Evolutionary conservation across 441 rosid species (phyloP).

Genomic region (Populus trichocarpa): DNA sequence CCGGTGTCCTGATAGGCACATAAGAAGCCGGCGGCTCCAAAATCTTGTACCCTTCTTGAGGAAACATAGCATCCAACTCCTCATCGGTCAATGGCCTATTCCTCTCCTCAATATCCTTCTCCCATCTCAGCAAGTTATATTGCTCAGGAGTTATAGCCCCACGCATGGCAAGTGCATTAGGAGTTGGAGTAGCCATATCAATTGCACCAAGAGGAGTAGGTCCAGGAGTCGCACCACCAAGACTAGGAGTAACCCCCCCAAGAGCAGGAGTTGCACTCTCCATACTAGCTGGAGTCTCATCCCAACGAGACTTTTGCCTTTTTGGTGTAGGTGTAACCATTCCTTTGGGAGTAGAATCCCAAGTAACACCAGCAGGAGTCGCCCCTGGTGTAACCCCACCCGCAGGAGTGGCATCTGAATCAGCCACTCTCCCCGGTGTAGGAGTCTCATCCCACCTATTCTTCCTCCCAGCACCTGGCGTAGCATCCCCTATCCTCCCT

Average conservation of each 20-base stretch:
- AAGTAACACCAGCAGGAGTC: slow-evolving; percentile 84
- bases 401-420: slow-evolving; percentile 85
- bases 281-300: slow-evolving; percentile 96
- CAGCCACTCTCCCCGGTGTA: slow-evolving; percentile 82
- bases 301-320: slow-evolving; percentile 95
- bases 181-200: slow-evolving; percentile 92
- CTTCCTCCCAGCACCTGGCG: slow-evolving; percentile 69
- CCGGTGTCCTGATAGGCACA: slow-evolving; percentile 92
- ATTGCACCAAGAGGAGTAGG: slow-evolving; percentile 81
- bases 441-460: slow-evolving; percentile 98
- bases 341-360: slow-evolving; percentile 96
- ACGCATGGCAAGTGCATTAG: slow-evolving; percentile 56
- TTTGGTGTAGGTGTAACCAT: slow-evolving; percentile 86
- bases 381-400: slow-evolving; percentile 92
- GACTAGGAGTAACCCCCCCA: slow-evolving; percentile 86
- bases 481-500: slow-evolving; percentile 78
- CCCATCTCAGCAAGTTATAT: slow-evolving; percentile 85
- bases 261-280: slow-evolving; percentile 92
- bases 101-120: slow-evolving; percentile 97
- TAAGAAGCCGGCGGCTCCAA: slow-evolving; percentile 92
- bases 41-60: slow-evolving; percentile 87
- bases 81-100: slow-evolving; percentile 92
- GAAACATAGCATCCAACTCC: slow-evolving; percentile 95
- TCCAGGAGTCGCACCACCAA: slow-evolving; percentile 95
- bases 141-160: slow-evolving; percentile 84